Evolutionary conservation across 108 stramenopile genomes (phyloP).

Genomic region (Stephanodiscus triporus): DNA sequence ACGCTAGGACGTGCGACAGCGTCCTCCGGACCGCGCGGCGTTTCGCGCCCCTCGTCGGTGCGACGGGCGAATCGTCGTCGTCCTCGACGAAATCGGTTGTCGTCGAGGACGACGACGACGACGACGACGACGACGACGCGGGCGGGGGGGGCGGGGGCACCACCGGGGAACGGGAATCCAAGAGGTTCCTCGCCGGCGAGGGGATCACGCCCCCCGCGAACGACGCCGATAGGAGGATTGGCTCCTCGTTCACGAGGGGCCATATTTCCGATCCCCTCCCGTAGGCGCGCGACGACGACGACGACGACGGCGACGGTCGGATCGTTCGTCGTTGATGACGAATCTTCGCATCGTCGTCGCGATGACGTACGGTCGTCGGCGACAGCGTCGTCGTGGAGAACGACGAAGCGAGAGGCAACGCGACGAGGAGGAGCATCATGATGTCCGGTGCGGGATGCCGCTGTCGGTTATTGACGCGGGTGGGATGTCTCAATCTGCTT

Average conservation of each 20-base stretch:
- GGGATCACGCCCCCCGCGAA: constrained; percentile 73
- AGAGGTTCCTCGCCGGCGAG: constrained; percentile 9
- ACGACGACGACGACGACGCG: neutral
- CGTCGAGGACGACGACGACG: constrained; percentile 3
- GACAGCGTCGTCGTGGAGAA: neutral
- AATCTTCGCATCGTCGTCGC: too few relatives aligned
- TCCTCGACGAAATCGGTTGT: constrained; percentile 28
- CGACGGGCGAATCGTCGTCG: constrained; percentile 14
- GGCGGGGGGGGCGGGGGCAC: neutral
- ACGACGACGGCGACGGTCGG: neutral
- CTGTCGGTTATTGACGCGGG: neutral
- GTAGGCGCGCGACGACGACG: constrained; percentile 30
- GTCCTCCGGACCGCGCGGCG: constrained; percentile 25
- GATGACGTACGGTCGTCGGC: neutral
- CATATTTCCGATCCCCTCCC: constrained; percentile 79
- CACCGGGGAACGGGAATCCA: constrained; percentile 5
- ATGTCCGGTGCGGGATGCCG: neutral
- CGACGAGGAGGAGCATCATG: constrained; percentile 5
- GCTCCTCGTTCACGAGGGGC: constrained; percentile 70
- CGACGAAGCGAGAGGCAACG: constrained; percentile 1
- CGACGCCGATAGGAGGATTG: constrained; percentile 55
- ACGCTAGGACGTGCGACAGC: constrained; percentile 25
- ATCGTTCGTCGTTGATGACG: neutral
- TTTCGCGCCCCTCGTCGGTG: constrained; percentile 20
- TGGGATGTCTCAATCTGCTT: too few relatives aligned